Conservation (phyloP, 208 protist species). For the Zelonia costaricensis region DNA sequence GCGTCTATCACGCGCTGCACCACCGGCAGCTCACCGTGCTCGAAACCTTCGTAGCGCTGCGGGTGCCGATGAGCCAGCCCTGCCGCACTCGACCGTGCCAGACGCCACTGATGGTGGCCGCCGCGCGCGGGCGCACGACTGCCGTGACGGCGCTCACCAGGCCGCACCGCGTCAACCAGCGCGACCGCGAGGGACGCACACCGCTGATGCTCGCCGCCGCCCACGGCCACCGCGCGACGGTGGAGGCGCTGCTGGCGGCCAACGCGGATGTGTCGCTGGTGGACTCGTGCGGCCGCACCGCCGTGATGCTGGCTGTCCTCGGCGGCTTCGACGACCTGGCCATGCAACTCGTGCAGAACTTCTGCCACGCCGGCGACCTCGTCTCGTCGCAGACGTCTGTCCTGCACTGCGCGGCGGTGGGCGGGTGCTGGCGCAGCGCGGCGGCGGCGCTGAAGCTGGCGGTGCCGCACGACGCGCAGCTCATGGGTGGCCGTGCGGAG, state of each 20-base stretch:
- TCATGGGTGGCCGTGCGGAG: slow-evolving; percentile 20
- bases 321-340: slow-evolving; percentile 71
- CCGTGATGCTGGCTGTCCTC: slow-evolving; percentile 66
- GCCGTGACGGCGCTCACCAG: slow-evolving; percentile 47
- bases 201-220: slow-evolving; percentile 75
- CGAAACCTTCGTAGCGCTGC: slow-evolving; percentile 52
- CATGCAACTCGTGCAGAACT: slow-evolving; percentile 57
- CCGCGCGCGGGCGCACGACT: slow-evolving; percentile 32
- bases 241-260: slow-evolving; percentile 69
- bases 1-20: slow-evolving; percentile 63
- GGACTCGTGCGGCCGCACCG: slow-evolving; percentile 59
- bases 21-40: slow-evolving; percentile 37
- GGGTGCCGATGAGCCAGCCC: slow-evolving; percentile 40
- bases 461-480: slow-evolving; percentile 12
- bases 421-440: slow-evolving; percentile 47
- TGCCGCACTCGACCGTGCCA: slow-evolving; percentile 53
- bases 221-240: slow-evolving; percentile 47
- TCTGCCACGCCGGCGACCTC: slow-evolving; percentile 40
- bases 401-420: slow-evolving; percentile 75
- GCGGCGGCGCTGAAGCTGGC: slow-evolving; percentile 37
- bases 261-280: slow-evolving; percentile 42
- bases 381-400: slow-evolving; percentile 54
- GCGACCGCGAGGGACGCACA: slow-evolving; percentile 59
- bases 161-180: slow-evolving; percentile 35
- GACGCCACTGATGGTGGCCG: slow-evolving; percentile 79